Base-by-base conservation (phyloP, 2,329 filamentous ascomycete genomes). In the Aspergillus ochraceus region DNA sequence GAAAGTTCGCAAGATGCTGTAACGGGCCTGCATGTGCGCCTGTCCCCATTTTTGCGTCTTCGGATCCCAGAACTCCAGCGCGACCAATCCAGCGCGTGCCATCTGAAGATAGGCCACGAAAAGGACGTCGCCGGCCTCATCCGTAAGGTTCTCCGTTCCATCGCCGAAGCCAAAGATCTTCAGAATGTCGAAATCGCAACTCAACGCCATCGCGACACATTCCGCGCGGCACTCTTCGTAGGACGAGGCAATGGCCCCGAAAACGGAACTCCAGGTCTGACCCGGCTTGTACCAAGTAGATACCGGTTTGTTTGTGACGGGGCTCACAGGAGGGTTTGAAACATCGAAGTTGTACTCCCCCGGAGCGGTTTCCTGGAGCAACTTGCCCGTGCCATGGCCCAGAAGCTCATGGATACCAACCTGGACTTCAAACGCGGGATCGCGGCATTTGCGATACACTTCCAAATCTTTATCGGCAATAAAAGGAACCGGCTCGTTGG, bases 181-280 rank as follows among this genome's bases (percentile, higher is more conserved):
- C 20, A 98, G 84, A 53, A 96, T 91, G 11, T 87, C 84, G 72
- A 96, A 97, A 70, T 97, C 93, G 76, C 93, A 96, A 71, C 88
- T 87, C 4, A 98, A 82, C 47, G 88, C 88, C 92, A 97, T 97
- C 54, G 93, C 94, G 11, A 97, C 93, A 69, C 92, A 90, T 75
- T 98, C 94, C 4, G 94, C 94, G 57, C 94, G 88, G 75, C 94
- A 98, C 77, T 98, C 94, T 77, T 98, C 94, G 71, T 97, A 97
- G 17, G 89, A 91, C 3, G 90, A 91, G 42, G 93, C 92, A 64
- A 96, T 86, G 61, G 90, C 86, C 26, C 93, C 92, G 71, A 98
- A 98, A 0, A 97, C 91, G 5, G 89, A 92, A 58, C 91, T 90
- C 93, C 93, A 98, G 0, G 94, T 98, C 77, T 97, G 91, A 2